Conservation (phyloP, 2,329 filamentous ascomycete genomes). For the Sordariomycetes sp. region DNA sequence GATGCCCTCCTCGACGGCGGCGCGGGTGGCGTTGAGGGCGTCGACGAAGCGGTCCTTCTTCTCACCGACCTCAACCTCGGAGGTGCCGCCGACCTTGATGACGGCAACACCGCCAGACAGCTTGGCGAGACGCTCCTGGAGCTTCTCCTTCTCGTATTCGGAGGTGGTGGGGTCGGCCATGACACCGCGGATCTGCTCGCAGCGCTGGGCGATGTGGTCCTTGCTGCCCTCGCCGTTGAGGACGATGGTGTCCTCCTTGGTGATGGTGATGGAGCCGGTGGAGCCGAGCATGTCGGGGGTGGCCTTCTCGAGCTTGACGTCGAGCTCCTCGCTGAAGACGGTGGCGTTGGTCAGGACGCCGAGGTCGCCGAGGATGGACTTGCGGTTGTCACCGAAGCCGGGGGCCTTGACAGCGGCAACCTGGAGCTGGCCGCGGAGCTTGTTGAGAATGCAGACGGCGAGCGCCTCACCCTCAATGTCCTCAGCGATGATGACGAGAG, state of each 20-base stretch:
- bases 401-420: constrained; percentile 98
- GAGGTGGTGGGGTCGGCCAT: constrained; percentile 89
- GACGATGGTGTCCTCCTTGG: constrained; percentile 99
- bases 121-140: constrained; percentile 98
- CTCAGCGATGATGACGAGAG: constrained; percentile 96
- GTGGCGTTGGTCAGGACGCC: constrained; percentile 92
- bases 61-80: constrained; percentile 97
- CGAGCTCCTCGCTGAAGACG: constrained; percentile 96
- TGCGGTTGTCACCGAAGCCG: constrained; percentile 99
- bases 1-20: constrained; percentile 98
- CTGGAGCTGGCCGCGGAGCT: constrained; percentile 98
- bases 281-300: constrained; percentile 93
- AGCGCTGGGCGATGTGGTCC: constrained; percentile 86
- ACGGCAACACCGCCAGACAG: constrained; percentile 97
- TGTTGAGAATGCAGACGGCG: constrained; percentile 98
- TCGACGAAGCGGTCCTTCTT: constrained; percentile 99
- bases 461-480: constrained; percentile 98
- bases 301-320: constrained; percentile 98
- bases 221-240: constrained; percentile 95
- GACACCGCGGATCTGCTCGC: constrained; percentile 97
- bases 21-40: constrained; percentile 93
- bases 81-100: constrained; percentile 96
- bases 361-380: constrained; percentile 96
- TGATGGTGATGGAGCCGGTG: constrained; percentile 97
- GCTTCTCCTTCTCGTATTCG: constrained; percentile 99